Conservation (phyloP, 2,329 filamentous ascomycete genomes). For the Blastomyces gilchristii region DNA sequence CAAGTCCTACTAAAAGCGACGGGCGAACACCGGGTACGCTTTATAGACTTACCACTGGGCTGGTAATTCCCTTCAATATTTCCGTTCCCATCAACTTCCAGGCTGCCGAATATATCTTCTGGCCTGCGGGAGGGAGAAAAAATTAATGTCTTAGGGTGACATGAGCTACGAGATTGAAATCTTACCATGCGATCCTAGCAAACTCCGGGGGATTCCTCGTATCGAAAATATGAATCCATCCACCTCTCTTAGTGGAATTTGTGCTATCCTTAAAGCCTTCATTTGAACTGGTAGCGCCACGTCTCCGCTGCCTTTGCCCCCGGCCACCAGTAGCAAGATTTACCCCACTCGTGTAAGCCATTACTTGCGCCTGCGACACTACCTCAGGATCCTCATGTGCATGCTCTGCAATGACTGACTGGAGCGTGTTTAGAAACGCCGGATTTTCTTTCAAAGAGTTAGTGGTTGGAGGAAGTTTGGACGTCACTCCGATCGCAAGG, state of each 20-base stretch:
- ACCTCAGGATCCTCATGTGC: conserved; percentile 48
- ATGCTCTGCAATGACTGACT: conserved; percentile 45
- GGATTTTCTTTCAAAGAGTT: conserved; percentile 48
- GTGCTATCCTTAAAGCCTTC: conserved; percentile 47
- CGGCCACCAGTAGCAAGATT: conserved; percentile 42
- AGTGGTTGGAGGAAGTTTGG: conserved; percentile 46
- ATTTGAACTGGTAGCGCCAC: conserved; percentile 30
- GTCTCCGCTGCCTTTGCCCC: conserved; percentile 19
- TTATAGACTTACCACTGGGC: conserved; percentile 38
- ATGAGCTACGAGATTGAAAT: neutral
- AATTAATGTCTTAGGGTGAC: conserved; percentile 12
- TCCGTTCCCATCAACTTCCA: conserved; percentile 51
- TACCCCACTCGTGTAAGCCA: conserved; percentile 49
- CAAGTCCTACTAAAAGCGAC: neutral
- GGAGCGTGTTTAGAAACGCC: conserved; percentile 46
- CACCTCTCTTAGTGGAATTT: conserved; percentile 48
- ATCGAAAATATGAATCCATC: conserved; percentile 55
- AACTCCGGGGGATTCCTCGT: conserved; percentile 51
- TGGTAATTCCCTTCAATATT: conserved; percentile 51
- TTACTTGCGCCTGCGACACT: conserved; percentile 49
- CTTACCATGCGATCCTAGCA: conserved; percentile 50
- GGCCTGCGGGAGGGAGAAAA: conserved; percentile 31
- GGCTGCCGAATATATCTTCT: conserved; percentile 56
- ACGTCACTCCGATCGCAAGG: conserved; percentile 47
- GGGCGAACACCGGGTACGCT: neutral